These are phyloP conservation scores for Crithidia sp. DNA, from an alignment of 208 protist species.

Conservation along the genomic window DNA sequence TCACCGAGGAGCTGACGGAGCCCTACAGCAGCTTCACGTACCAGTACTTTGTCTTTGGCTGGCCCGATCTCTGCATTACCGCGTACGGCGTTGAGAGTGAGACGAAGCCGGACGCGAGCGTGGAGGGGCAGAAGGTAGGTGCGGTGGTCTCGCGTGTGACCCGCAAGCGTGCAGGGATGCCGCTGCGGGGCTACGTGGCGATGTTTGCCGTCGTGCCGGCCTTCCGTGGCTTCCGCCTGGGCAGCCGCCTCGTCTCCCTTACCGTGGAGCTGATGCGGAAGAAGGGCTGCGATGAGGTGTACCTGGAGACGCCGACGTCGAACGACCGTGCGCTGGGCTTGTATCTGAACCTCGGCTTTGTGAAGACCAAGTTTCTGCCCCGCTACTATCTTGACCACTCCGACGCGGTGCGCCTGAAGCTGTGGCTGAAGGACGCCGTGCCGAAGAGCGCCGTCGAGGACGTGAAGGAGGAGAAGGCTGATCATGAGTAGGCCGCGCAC, in stretches of 20 bases:
- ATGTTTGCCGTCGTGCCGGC: constrained; percentile 97
- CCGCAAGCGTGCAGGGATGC: constrained; percentile 58
- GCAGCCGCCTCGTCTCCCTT: constrained; percentile 87
- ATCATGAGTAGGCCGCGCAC: neutral
- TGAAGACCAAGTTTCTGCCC: constrained; percentile 82
- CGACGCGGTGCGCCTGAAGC: constrained; percentile 95
- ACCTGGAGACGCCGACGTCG: constrained; percentile 94
- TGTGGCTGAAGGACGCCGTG: constrained; percentile 83
- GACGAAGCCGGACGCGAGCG: constrained; percentile 58
- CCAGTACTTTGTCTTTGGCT: constrained; percentile 98
- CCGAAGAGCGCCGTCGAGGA: constrained; percentile 13
- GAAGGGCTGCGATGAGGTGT: constrained; percentile 92
- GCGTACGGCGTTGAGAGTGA: constrained; percentile 73
- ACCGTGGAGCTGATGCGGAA: constrained; percentile 94
- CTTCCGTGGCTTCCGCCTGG: constrained; percentile 92
- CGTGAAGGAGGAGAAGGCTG: neutral
- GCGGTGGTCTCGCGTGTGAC: constrained; percentile 91
- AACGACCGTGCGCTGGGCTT: constrained; percentile 94
- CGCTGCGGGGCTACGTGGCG: constrained; percentile 96
- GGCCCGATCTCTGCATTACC: constrained; percentile 95
- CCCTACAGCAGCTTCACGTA: constrained; percentile 99
- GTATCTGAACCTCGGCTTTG: constrained; percentile 97
- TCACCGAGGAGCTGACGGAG: constrained; percentile 96
- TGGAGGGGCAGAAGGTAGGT: constrained; percentile 83
- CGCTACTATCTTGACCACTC: constrained; percentile 95